Evolutionary conservation across 2,329 filamentous ascomycete species (phyloP).

Genomic region (Alternaria sp.): DNA sequence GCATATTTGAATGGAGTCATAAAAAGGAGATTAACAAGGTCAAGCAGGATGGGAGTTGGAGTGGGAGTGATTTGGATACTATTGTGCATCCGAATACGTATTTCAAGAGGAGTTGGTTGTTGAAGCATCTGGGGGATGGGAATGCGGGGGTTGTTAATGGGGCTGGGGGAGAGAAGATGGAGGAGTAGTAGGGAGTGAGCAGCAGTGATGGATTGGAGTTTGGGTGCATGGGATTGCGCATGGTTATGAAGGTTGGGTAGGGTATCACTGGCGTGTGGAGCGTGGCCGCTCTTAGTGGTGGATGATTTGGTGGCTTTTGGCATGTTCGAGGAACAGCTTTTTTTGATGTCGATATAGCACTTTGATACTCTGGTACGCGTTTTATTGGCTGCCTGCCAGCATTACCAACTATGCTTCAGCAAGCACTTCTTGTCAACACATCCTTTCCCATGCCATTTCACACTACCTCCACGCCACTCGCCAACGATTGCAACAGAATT

Average conservation of each 20-base stretch:
- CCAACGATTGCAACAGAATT: too few species aligned
- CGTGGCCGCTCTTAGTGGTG: not conserved
- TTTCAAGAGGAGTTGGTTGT: slow-evolving; percentile 90
- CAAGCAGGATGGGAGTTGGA: slow-evolving; percentile 59
- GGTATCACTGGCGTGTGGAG: not conserved
- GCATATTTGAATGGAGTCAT: slow-evolving; percentile 90
- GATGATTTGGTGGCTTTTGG: not conserved
- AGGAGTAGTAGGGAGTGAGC: slow-evolving; percentile 38
- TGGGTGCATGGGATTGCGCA: not conserved
- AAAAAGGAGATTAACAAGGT: slow-evolving; percentile 65
- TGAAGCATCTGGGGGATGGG: slow-evolving; percentile 76
- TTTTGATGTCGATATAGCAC: not conserved
- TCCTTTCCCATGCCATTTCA: too few species aligned
- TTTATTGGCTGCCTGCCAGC: not conserved
- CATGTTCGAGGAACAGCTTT: not conserved
- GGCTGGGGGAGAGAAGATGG: slow-evolving; percentile 40
- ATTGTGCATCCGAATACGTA: slow-evolving; percentile 98
- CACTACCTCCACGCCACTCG: too few species aligned
- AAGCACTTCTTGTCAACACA: too few species aligned
- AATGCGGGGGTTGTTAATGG: slow-evolving; percentile 43
- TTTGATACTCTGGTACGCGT: not conserved
- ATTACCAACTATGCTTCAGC: too few species aligned
- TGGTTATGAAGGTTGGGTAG: not conserved
- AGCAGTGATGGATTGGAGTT: not conserved
- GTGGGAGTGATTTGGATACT: slow-evolving; percentile 81